Conservation (phyloP, 345 rosid species). For the Citrus cavaleriei region DNA sequence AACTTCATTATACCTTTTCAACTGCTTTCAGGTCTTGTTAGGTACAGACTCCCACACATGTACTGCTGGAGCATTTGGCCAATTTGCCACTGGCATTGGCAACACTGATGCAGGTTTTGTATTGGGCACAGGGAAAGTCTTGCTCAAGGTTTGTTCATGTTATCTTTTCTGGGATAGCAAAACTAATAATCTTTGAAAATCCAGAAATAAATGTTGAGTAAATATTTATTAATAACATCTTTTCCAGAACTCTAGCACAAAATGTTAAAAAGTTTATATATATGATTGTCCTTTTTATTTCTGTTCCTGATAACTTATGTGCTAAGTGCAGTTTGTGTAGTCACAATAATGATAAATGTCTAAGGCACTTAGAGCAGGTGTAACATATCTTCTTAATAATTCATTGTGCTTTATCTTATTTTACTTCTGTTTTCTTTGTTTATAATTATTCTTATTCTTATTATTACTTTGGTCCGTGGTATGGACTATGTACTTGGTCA, state of each 20-base stretch:
- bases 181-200: not conserved
- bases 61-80: conserved; percentile 98
- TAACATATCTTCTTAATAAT: not conserved
- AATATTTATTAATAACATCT: not conserved
- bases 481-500: not conserved
- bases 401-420: not conserved
- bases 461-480: not conserved
- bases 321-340: not conserved
- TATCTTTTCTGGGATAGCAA: not conserved
- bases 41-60: conserved; percentile 99
- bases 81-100: conserved; percentile 98
- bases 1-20: conserved; percentile 1
- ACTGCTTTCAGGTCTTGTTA: conserved; percentile 59
- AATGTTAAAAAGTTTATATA: not conserved
- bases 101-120: conserved; percentile 98
- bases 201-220: not conserved
- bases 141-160: conserved; percentile 69
- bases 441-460: no score
- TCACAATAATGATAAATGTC: not conserved
- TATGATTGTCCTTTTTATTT: not conserved
- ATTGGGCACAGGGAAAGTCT: conserved; percentile 84
- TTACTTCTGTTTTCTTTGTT: not conserved
- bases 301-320: not conserved
- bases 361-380: not conserved
- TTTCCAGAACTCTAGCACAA: not conserved